Evolutionary conservation across 108 stramenopile species (phyloP), one percentile per base, ranked within the genome.

Genomic region (Fistulifera pelliculosa): DNA sequence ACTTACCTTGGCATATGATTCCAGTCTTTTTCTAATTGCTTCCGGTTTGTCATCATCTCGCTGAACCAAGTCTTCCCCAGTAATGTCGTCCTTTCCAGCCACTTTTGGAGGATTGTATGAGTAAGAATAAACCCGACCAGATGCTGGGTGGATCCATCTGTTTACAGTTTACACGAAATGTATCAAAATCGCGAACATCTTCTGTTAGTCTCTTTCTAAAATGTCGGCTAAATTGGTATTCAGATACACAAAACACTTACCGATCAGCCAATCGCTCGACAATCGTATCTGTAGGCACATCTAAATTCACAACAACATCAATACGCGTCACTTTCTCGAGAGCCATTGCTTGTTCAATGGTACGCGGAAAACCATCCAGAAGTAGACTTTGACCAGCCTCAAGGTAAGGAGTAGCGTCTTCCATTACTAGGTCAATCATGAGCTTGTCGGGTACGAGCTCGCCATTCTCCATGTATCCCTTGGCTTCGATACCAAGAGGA

Each of bases 331-430:
- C 65, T 38, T 80, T 62, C 57, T 94, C 94, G 18, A 99, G 69
- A 31, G 90, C 86, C 43, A 68, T 35, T n/a, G 98, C 96, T 74
- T 99, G 98, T n/a, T 72, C 66, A 22, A 94, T 60, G 12, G 93
- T 95, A 28, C 97, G 71, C 12, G 97, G 97, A 69, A 98, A 98
- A 23, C 97, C 97, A 68, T 98, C 97, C 47, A 98, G 66, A 23
- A 98, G 74, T 8, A 96, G 60, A 12, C 80, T 80, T 58, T 74
- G 66, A 2, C 83, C 83, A 24, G 61, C 64, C 47, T 90, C 67
- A 16, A 77, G 40, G 21, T 67, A 60, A 13, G 73, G 66, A 15
- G 77, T 62, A 17, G 88, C 74, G 58, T 93, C 87, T 19, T 75
- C 73, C 73, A 93, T 62, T 8, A 98, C 84, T 47, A 98, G 78